These are phyloP conservation scores for Xylaria sp. DNA, from an alignment of 495 filamentous ascomycete genomes.

Conservation along the genomic window DNA sequence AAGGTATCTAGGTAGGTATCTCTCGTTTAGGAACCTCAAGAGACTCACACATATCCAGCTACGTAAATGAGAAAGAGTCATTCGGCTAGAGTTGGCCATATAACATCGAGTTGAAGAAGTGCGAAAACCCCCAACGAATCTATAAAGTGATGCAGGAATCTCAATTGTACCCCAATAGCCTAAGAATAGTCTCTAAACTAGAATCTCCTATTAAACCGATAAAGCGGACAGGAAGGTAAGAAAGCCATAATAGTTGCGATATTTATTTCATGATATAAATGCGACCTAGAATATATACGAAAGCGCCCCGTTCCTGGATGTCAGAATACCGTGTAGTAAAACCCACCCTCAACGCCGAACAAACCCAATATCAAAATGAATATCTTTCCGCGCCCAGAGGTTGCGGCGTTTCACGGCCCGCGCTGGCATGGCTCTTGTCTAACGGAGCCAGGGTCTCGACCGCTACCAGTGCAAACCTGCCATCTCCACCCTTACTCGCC, in stretches of 20 bases:
- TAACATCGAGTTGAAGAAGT: too few species aligned
- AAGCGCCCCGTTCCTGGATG: not conserved
- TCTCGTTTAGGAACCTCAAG: too few species aligned
- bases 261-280: not conserved
- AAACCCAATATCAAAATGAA: not conserved
- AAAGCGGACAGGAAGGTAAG: too few species aligned
- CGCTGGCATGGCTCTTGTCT: not conserved
- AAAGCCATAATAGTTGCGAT: not conserved
- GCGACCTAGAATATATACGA: slow-evolving; percentile 16
- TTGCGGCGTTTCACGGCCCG: not conserved
- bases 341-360: slow-evolving; percentile 15
- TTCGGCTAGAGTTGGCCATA: too few species aligned
- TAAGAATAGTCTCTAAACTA: too few species aligned
- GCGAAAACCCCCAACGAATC: too few species aligned
- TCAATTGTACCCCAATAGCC: too few species aligned
- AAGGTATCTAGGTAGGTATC: too few species aligned
- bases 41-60: too few species aligned
- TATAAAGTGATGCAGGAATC: too few species aligned
- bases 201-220: too few species aligned
- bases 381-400: not conserved
- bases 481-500: not conserved
- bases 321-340: not conserved
- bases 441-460: not conserved
- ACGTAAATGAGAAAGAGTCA: too few species aligned
- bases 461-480: not conserved